Evolutionary conservation across 805 yeast species (phyloP), one percentile per base, ranked within the genome.

Genomic region (Lipomyces spencermartinsiae): DNA sequence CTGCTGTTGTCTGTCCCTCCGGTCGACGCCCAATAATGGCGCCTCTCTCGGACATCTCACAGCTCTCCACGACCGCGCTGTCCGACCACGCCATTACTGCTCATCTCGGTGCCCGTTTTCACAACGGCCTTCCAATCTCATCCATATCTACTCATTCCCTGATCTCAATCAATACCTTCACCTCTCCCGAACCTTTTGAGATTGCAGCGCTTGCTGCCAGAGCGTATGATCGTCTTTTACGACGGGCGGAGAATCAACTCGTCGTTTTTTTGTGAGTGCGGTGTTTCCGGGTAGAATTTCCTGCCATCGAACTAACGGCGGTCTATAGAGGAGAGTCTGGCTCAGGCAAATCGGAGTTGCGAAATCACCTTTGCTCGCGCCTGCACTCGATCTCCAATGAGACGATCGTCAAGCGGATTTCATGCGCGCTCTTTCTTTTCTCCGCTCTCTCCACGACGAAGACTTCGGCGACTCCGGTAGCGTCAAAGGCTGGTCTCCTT

Each of bases 401-500:
- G 5, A 3, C 46, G 2, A 59, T 68, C 22, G 53, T 61, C 56
- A 61, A 33, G 16, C 58, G 65, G n/a, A 51, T 68, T 10, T 59
- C 71, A 19, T 34, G 63, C 9, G 78, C 82, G 10, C 77, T 76
- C 59, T 75, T 73, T 39, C 72, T 81, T 29, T 72, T 80, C 46
- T 77, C 79, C 12, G 81, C 82, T 1, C 78, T 80, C 67, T 76
- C 81, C 8, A 77, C 81, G 6, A 79, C 83, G 10, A 80, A 80
- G 62, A 80, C 83, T 1, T 71, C 75, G 12, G 62, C 75, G 33
- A 70, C 77, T 10, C 71, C 73, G 19, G 70, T 67, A 14, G 73
- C 87, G 29, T 85, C 89, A 5, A 80, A 87, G 69, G 84, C 86
- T 39, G 90, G 90, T 8, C 81, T 84, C 65, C 83, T 85, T 64